Conservation (phyloP, 805 yeast genomes). For the Lachancea waltii region DNA sequence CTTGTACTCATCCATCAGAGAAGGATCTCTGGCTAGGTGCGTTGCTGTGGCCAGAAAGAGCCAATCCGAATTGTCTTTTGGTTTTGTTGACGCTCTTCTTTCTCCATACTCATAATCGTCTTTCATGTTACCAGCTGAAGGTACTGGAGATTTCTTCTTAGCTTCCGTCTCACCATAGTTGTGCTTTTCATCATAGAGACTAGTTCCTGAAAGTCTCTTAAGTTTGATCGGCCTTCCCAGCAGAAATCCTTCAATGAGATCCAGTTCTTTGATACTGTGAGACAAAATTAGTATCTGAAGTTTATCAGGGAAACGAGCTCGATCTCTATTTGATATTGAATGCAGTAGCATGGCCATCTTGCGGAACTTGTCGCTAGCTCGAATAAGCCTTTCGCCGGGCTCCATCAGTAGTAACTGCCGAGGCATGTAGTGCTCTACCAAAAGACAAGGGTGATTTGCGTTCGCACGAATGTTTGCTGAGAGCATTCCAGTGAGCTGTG, state of each 20-base stretch:
- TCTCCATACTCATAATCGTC: conserved; percentile 27
- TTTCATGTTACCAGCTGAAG: conserved; percentile 15
- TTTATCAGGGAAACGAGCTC: conserved; percentile 11
- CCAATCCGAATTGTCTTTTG: conserved; percentile 25
- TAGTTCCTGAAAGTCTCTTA: conserved; percentile 60
- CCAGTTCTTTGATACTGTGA: conserved; percentile 59
- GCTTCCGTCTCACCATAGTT: conserved; percentile 9
- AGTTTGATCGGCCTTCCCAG: conserved; percentile 66
- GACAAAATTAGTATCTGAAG: conserved; percentile 43
- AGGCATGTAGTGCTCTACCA: conserved; percentile 75
- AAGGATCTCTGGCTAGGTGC: conserved; percentile 35
- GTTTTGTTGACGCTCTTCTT: conserved; percentile 7
- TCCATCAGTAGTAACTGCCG: conserved; percentile 61
- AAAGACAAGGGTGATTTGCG: conserved; percentile 58
- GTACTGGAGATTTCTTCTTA: conserved; percentile 1
- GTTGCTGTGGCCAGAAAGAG: conserved; percentile 42
- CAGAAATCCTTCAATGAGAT: conserved; percentile 68
- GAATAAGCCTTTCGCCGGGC: conserved; percentile 47
- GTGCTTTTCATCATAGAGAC: conserved; percentile 40
- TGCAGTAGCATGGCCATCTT: conserved; percentile 43
- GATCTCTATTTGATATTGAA: conserved; percentile 16
- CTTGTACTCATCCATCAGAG: conserved; percentile 30
- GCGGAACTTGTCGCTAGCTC: conserved; percentile 54
- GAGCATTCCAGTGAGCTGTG: conserved; percentile 25
- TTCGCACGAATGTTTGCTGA: conserved; percentile 41